phyloP scores from a whole-genome alignment of 2,329 filamentous ascomycete genomes.

The Stagonosporopsis chrysanthemi region DNA sequence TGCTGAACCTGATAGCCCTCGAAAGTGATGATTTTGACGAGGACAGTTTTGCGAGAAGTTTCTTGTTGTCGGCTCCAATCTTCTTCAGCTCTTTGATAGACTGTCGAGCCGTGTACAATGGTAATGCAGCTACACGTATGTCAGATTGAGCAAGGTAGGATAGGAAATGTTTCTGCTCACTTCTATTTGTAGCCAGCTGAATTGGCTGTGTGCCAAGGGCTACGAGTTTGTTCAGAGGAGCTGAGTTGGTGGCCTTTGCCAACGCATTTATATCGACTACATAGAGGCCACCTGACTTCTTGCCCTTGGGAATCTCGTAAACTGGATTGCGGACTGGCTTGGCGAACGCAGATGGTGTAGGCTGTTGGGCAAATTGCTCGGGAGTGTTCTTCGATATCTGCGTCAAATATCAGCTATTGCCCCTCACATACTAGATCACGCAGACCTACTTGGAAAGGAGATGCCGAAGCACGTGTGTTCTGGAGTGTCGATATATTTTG shows the following conservation, averaged over 20 bases:
- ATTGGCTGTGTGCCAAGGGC: conserved; percentile 53
- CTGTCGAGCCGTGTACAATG: conserved; percentile 52
- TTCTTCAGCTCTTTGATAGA: conserved; percentile 57
- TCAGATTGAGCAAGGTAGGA: conserved; percentile 27
- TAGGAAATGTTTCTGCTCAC: conserved; percentile 39
- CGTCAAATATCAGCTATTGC: conserved; percentile 22
- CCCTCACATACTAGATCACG: neutral
- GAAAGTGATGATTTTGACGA: conserved; percentile 33
- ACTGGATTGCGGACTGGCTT: conserved; percentile 40
- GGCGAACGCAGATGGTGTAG: conserved; percentile 21
- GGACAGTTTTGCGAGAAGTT: conserved; percentile 45
- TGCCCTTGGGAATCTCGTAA: conserved; percentile 46
- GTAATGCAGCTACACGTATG: conserved; percentile 47
- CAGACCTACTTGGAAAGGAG: conserved; percentile 43
- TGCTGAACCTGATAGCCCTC: conserved; percentile 28
- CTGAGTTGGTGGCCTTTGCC: conserved; percentile 54
- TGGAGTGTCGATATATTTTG: conserved; percentile 30
- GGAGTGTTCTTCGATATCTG: conserved; percentile 39
- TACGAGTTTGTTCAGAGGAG: conserved; percentile 53
- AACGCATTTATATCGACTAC: conserved; percentile 53
- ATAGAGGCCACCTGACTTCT: conserved; percentile 50
- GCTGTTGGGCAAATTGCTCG: conserved; percentile 37
- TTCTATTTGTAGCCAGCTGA: conserved; percentile 55
- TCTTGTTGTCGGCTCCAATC: conserved; percentile 52
- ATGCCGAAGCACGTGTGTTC: conserved; percentile 27